Conservation (phyloP, 176 grass and related monocot genomes). For the Oryza longistaminata region DNA sequence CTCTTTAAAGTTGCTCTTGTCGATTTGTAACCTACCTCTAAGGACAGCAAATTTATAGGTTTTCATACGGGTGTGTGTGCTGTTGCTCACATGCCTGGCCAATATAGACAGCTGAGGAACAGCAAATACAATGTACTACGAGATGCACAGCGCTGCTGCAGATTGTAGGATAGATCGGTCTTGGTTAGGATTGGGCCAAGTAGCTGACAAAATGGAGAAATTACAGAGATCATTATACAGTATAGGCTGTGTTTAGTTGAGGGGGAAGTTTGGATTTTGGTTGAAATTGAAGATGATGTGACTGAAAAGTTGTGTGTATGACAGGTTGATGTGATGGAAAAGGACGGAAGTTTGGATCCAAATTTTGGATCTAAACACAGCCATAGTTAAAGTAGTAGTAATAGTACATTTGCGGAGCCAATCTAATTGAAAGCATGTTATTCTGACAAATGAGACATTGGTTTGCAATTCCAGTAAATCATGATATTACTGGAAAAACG, state of each 20-base stretch:
- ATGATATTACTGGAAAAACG: too few species aligned
- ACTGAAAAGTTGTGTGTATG: too few species aligned
- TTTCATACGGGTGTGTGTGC: neutral
- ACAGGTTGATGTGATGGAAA: too few species aligned
- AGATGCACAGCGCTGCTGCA: neutral
- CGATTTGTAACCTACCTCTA: neutral
- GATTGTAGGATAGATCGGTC: neutral
- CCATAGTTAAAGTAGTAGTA: too few species aligned
- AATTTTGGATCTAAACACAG: too few species aligned
- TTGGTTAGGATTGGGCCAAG: neutral
- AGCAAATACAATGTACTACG: neutral
- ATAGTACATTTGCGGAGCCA: neutral
- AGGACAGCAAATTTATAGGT: slow-evolving; percentile 6
- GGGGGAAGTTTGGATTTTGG: too few species aligned
- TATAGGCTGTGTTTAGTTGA: too few species aligned
- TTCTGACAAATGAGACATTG: neutral
- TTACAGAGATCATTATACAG: neutral
- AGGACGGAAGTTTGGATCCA: too few species aligned
- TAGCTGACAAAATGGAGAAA: neutral
- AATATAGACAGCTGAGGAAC: neutral
- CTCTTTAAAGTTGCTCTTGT: slow-evolving; percentile 5
- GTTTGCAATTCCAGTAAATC: neutral
- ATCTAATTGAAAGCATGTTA: neutral
- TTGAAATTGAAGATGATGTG: too few species aligned
- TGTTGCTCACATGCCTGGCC: neutral